phyloP scores from a whole-genome alignment of 2,329 filamentous ascomycete species.

The Fusarium anguioides region DNA sequence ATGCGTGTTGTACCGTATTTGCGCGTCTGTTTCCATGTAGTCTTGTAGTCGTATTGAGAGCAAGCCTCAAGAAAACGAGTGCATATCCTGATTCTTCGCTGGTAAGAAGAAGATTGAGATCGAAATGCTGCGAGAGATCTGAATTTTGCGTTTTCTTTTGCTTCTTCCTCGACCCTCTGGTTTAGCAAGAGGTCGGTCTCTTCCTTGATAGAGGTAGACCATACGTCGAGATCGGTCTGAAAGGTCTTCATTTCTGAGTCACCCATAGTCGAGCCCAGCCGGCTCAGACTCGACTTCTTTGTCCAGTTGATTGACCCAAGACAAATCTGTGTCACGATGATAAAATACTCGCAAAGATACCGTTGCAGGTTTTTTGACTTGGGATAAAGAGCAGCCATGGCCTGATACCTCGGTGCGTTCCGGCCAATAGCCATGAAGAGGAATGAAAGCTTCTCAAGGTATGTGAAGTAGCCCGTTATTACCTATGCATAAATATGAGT shows the following conservation, averaged over 20 bases:
- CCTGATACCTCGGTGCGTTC: conserved; percentile 54
- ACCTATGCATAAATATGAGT: neutral
- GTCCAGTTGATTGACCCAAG: conserved; percentile 49
- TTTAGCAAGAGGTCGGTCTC: conserved; percentile 41
- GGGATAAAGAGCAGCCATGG: conserved; percentile 54
- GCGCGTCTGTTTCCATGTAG: conserved; percentile 55
- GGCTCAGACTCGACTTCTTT: conserved; percentile 47
- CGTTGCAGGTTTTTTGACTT: conserved; percentile 51
- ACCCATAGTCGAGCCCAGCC: conserved; percentile 47
- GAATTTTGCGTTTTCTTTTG: conserved; percentile 40
- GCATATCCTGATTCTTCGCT: conserved; percentile 14
- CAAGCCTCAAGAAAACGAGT: conserved; percentile 52
- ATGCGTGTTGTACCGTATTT: conserved; percentile 53
- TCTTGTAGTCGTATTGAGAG: conserved; percentile 55
- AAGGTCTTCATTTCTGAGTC: conserved; percentile 49
- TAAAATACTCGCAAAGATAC: conserved; percentile 55
- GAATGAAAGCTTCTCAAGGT: conserved; percentile 51
- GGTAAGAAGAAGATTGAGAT: neutral
- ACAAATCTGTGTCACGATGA: conserved; percentile 54
- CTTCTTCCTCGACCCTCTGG: conserved; percentile 32
- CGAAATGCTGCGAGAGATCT: conserved; percentile 13
- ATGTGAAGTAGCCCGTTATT: conserved; percentile 35
- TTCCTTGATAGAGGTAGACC: conserved; percentile 52
- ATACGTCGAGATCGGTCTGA: conserved; percentile 49
- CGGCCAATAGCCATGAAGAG: conserved; percentile 56